These are phyloP conservation scores for Vaccinium corymbosum DNA, from an alignment of 148 eudicot species.

Conservation along the genomic window DNA sequence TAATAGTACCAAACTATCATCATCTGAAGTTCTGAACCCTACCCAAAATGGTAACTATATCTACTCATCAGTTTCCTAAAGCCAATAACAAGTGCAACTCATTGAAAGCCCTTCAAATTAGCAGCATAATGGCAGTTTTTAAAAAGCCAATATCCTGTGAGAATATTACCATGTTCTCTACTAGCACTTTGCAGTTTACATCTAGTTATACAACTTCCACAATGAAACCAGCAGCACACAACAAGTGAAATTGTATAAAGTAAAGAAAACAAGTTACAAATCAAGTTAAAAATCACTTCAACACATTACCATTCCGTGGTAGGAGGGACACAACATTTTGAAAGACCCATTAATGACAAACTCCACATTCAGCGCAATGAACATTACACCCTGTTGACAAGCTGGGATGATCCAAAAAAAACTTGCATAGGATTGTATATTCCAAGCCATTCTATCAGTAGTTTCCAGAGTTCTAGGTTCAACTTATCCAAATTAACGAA, in stretches of 20 bases:
- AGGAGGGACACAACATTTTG: not conserved
- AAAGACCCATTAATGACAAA: not conserved
- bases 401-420: not conserved
- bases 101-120: not conserved
- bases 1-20: too few relatives aligned
- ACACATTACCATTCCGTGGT: not conserved
- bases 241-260: not conserved
- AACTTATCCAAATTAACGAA: not conserved
- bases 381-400: not conserved
- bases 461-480: not conserved
- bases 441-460: not conserved
- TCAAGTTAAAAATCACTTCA: not conserved
- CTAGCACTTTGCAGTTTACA: not conserved
- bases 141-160: not conserved
- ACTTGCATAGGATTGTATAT: not conserved
- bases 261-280: not conserved
- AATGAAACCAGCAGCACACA: not conserved
- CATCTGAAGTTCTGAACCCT: not conserved
- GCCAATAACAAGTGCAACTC: not conserved
- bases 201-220: not conserved
- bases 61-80: not conserved
- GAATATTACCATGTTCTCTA: not conserved
- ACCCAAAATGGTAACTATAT: not conserved
- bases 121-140: not conserved
- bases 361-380: not conserved